A percentile compares a stretch with the other conserved stretches of the same genome.
phyloP scores from a whole-genome alignment of 176 grass and related monocot species.

The Stipa capillata region DNA sequence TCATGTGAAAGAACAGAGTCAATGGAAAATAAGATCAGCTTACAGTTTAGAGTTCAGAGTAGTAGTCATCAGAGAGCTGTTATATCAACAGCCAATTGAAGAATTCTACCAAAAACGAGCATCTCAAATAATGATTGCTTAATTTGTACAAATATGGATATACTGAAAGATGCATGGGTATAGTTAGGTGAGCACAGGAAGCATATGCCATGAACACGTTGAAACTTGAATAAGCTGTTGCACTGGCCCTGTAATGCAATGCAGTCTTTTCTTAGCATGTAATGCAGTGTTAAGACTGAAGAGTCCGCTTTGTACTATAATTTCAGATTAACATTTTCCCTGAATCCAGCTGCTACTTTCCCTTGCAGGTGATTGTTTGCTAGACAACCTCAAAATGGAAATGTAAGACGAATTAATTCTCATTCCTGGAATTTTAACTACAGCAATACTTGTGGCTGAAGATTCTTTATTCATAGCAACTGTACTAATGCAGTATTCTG shows the following conservation, averaged over 20 bases:
- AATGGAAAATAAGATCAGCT: not conserved
- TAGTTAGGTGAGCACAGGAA: not conserved
- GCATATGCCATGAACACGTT: not conserved
- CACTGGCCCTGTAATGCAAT: not conserved
- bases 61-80: not conserved
- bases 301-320: not conserved
- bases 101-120: not conserved
- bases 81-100: not conserved
- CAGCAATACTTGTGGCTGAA: conserved; percentile 11
- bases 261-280: not conserved
- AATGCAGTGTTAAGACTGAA: not conserved
- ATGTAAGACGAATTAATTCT: conserved; percentile 29
- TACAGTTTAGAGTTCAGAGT: not conserved
- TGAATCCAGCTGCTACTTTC: conserved; percentile 15
- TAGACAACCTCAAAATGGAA: conserved; percentile 66
- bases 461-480: conserved; percentile 41
- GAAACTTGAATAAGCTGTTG: not conserved
- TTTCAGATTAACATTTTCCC: not conserved
- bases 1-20: conserved; percentile 8
- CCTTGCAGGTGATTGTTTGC: conserved; percentile 40
- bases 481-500: conserved; percentile 38
- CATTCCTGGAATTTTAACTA: conserved; percentile 19
- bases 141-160: not conserved
- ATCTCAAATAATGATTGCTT: not conserved
- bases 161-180: not conserved